phyloP scores from a whole-genome alignment of 352 stramenopile species.

The Phytopythium litorale region DNA sequence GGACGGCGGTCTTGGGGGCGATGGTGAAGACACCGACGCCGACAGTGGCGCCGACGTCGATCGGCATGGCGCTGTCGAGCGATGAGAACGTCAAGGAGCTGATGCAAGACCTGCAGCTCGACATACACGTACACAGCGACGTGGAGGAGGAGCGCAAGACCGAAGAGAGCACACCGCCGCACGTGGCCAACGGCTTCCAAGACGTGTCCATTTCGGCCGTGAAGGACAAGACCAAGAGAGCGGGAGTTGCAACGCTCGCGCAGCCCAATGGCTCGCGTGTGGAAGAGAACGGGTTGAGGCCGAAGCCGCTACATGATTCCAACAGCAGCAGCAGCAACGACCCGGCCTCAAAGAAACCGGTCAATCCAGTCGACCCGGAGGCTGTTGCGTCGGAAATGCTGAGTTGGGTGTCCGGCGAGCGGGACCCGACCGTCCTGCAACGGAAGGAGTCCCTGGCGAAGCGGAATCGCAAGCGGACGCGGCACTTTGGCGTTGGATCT shows the following conservation, averaged over 20 bases:
- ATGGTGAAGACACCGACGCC: slow-evolving; percentile 5
- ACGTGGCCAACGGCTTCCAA: slow-evolving; percentile 18
- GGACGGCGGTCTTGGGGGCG: neutral
- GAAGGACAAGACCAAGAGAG: neutral
- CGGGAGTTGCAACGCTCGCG: neutral
- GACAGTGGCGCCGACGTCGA: slow-evolving; percentile 3
- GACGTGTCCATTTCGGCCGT: neutral
- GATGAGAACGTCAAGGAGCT: slow-evolving; percentile 42
- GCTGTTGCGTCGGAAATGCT: slow-evolving; percentile 40
- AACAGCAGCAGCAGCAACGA: neutral
- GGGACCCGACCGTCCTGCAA: slow-evolving; percentile 49
- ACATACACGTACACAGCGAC: slow-evolving; percentile 16
- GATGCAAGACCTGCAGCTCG: slow-evolving; percentile 47
- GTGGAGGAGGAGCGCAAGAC: slow-evolving; percentile 44
- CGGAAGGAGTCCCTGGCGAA: slow-evolving; percentile 49
- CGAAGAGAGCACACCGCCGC: slow-evolving; percentile 42
- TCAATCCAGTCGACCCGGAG: slow-evolving; percentile 10
- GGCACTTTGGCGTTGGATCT: slow-evolving; percentile 33
- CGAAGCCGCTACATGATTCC: too few relatives aligned
- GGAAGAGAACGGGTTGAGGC: neutral
- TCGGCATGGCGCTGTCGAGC: slow-evolving; percentile 18
- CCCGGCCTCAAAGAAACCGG: neutral
- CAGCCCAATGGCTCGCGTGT: neutral
- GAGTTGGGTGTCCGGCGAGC: slow-evolving; percentile 50
- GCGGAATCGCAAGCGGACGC: slow-evolving; percentile 30